Percentiles rank a stretch among this genome's conserved stretches.
Conservation (phyloP, 106 monocot genomes). For the Allium sativum region DNA sequence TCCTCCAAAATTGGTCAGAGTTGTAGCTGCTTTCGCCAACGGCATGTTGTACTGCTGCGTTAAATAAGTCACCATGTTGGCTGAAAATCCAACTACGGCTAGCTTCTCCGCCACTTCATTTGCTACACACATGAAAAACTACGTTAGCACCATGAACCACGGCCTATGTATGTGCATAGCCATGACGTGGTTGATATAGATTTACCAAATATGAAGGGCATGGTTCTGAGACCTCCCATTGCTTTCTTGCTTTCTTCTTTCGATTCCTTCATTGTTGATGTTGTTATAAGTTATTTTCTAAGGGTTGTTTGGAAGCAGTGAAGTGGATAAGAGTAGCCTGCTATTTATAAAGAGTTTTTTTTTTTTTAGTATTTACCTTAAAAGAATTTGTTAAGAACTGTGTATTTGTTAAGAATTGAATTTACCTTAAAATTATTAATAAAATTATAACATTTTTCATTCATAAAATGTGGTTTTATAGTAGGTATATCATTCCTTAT, state of each 20-base stretch:
- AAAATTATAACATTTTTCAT: no score
- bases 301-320: no score
- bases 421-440: no score
- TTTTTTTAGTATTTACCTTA: no score
- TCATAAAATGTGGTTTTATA: no score
- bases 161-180: background rate
- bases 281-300: no score
- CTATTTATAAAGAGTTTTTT: no score
- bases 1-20: slow-evolving; percentile 84
- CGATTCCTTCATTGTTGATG: background rate
- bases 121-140: slow-evolving; percentile 11
- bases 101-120: slow-evolving; percentile 71
- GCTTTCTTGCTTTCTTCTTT: background rate
- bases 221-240: slow-evolving; percentile 46
- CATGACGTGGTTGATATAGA: background rate
- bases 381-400: no score
- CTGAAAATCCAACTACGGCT: slow-evolving; percentile 68
- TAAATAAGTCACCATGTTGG: slow-evolving; percentile 82
- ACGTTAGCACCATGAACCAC: no score
- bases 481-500: no score
- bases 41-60: slow-evolving; percentile 79
- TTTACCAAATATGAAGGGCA: slow-evolving; percentile 70
- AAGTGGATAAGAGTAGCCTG: no score
- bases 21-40: slow-evolving; percentile 58
- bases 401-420: no score